phyloP scores from a whole-genome alignment of 495 filamentous ascomycete genomes.

The Margaritispora aquatica region DNA sequence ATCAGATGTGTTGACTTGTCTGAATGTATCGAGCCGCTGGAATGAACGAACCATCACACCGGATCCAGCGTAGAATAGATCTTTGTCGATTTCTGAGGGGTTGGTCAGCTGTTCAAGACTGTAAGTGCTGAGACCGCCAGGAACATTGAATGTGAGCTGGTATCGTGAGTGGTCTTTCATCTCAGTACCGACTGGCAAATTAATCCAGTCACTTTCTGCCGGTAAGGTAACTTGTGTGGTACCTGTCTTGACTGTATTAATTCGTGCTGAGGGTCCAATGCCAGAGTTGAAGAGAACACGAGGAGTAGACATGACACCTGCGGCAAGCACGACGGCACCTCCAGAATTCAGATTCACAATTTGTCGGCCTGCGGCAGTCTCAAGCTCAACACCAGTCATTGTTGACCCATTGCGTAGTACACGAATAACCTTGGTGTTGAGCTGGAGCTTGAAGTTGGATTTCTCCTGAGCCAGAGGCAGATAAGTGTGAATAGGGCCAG shows the following conservation, averaged over 20 bases:
- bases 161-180: conserved; percentile 55
- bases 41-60: neutral
- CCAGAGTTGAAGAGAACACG: conserved; percentile 62
- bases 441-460: neutral
- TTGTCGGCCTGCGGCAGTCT: neutral
- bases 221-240: conserved; percentile 43
- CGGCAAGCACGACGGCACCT: conserved; percentile 53
- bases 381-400: neutral
- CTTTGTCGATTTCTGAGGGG: neutral
- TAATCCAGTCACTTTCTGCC: conserved; percentile 49
- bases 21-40: neutral
- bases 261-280: conserved; percentile 55
- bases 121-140: neutral
- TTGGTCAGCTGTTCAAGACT: neutral
- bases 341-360: neutral
- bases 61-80: neutral
- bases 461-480: neutral
- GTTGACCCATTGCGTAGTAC: neutral
- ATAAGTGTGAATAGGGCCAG: neutral
- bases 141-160: neutral
- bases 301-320: conserved; percentile 61
- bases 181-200: conserved; percentile 67
- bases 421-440: neutral
- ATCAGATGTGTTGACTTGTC: neutral
- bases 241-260: conserved; percentile 47